phyloP scores from a whole-genome alignment of 805 yeast species.

The Naumovozyma baii region DNA sequence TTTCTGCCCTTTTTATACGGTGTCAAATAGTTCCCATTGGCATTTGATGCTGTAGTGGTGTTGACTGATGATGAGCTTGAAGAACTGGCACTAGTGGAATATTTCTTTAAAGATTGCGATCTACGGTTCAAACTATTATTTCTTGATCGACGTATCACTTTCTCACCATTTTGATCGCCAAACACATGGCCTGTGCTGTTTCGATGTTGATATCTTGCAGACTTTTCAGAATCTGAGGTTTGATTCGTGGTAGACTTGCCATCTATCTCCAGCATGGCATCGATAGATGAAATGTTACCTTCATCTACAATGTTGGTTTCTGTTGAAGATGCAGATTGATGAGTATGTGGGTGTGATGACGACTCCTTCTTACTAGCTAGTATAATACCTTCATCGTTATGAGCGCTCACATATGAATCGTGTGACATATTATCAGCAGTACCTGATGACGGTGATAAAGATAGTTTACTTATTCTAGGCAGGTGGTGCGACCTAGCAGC shows the following conservation, averaged over 20 bases:
- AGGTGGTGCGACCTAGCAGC: conserved; percentile 7
- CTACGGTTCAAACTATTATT: background rate
- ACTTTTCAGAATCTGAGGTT: background rate
- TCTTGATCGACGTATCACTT: background rate
- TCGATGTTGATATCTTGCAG: background rate
- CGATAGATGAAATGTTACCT: conserved; percentile 6
- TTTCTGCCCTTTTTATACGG: conserved; percentile 6
- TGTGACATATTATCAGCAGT: conserved; percentile 10
- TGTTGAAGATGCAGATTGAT: conserved; percentile 2
- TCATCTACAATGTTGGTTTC: background rate
- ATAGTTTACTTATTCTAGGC: conserved; percentile 15
- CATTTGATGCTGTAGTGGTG: too few species aligned
- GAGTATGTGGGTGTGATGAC: background rate
- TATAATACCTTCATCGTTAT: background rate
- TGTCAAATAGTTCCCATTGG: too few species aligned
- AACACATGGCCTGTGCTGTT: background rate
- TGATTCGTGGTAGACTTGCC: background rate
- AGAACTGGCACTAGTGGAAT: background rate
- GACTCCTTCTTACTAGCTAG: conserved; percentile 2
- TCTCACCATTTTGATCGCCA: background rate
- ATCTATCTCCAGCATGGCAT: conserved; percentile 6
- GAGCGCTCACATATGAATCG: conserved; percentile 10
- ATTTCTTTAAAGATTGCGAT: background rate
- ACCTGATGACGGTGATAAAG: conserved; percentile 12
- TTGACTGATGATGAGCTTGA: conserved; percentile 3